Conservation (phyloP, 192 early-diverging fungal genomes). For the Geranomyces variabilis region DNA sequence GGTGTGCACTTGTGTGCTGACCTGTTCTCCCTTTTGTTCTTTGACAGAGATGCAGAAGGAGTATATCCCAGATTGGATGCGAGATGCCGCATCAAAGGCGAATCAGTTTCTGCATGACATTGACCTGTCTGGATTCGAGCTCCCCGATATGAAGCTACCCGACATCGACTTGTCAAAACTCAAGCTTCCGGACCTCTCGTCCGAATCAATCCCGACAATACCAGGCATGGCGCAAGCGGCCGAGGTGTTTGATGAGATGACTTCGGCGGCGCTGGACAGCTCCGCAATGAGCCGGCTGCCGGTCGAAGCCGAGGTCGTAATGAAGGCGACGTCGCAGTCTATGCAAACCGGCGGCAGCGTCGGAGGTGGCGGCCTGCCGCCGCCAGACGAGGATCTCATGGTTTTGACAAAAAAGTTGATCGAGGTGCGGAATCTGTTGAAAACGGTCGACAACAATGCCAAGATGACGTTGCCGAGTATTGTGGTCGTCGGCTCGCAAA, state of each 20-base stretch:
- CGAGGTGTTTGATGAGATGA: constrained; percentile 6
- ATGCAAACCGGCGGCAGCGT: background rate
- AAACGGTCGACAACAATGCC: constrained; percentile 76
- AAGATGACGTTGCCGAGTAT: constrained; percentile 83
- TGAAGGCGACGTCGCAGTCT: constrained; percentile 38
- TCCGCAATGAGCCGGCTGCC: constrained; percentile 28
- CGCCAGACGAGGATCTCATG: constrained; percentile 81
- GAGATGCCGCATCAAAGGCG: constrained; percentile 38
- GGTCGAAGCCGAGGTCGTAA: constrained; percentile 31
- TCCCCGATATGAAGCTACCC: constrained; percentile 10
- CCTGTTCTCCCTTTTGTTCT: background rate
- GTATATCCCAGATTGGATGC: constrained; percentile 54
- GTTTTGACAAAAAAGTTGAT: constrained; percentile 90
- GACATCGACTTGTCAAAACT: constrained; percentile 35
- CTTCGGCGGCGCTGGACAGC: constrained; percentile 26
- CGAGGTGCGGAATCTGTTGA: constrained; percentile 91
- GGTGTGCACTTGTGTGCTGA: too few relatives aligned
- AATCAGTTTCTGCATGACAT: constrained; percentile 37
- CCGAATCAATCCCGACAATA: constrained; percentile 5
- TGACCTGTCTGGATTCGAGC: constrained; percentile 29
- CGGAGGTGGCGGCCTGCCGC: constrained; percentile 37
- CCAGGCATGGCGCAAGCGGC: constrained; percentile 27
- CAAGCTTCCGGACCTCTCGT: constrained; percentile 30
- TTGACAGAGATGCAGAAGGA: constrained; percentile 37
- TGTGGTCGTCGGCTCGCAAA: constrained; percentile 58